phyloP scores from a whole-genome alignment of 1,139 yeast species.

The Geotrichum histeridarum region DNA sequence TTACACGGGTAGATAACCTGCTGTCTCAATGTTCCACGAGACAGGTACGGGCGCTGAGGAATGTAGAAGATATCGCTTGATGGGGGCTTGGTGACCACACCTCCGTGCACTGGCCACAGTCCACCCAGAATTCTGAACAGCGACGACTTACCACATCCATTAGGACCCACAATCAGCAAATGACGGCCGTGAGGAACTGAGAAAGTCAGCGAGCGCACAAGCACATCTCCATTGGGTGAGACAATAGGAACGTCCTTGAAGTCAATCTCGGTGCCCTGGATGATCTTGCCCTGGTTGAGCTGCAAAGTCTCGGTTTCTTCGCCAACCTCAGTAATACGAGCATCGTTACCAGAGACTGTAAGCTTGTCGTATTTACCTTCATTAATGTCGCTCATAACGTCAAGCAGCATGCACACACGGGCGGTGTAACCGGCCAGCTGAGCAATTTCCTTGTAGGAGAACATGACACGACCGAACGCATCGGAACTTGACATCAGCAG shows the following conservation, averaged over 20 bases:
- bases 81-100: slow-evolving; percentile 61
- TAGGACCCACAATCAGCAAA: slow-evolving; percentile 86
- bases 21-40: slow-evolving; percentile 70
- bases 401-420: slow-evolving; percentile 67
- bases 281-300: slow-evolving; percentile 32
- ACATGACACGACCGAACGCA: slow-evolving; percentile 81
- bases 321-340: slow-evolving; percentile 7
- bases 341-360: slow-evolving; percentile 25
- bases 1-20: slow-evolving; percentile 86
- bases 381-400: slow-evolving; percentile 54
- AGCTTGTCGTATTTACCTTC: slow-evolving; percentile 34
- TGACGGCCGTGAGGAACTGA: slow-evolving; percentile 77
- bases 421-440: slow-evolving; percentile 81
- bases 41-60: slow-evolving; percentile 87
- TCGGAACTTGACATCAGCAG: slow-evolving; percentile 80
- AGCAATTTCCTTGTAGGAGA: slow-evolving; percentile 76
- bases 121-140: slow-evolving; percentile 87
- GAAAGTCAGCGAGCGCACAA: slow-evolving; percentile 63
- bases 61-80: slow-evolving; percentile 72
- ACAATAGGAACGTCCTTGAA: slow-evolving; percentile 71
- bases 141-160: slow-evolving; percentile 93
- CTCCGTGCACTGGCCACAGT: slow-evolving; percentile 74
- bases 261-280: slow-evolving; percentile 55
- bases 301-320: slow-evolving; percentile 11
- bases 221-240: slow-evolving; percentile 77